Conservation (phyloP, 2,329 filamentous ascomycete genomes). For the Chalaropsis ovoidea region DNA sequence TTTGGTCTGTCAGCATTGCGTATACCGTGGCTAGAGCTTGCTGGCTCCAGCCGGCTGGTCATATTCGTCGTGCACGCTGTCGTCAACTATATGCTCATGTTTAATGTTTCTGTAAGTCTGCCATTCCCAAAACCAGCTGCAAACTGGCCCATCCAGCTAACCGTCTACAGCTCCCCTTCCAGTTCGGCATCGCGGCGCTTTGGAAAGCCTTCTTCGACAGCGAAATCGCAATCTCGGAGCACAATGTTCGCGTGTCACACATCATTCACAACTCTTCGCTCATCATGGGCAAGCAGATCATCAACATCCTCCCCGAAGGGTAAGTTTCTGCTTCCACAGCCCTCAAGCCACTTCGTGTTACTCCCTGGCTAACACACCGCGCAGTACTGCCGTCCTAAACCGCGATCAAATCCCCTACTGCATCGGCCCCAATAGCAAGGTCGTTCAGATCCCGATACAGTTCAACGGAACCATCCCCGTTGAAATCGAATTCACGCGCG, state of each 20-base stretch:
- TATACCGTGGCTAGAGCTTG: constrained; percentile 95
- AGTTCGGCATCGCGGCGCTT: constrained; percentile 60
- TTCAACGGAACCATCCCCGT: constrained; percentile 91
- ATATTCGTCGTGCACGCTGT: constrained; percentile 63
- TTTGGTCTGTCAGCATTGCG: constrained; percentile 77
- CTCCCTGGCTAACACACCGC: constrained; percentile 6
- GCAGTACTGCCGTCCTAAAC: constrained; percentile 74
- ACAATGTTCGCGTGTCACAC: constrained; percentile 74
- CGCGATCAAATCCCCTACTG: constrained; percentile 74
- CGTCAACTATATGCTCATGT: constrained; percentile 82
- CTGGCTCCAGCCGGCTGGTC: constrained; percentile 59
- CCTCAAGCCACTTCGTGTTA: constrained; percentile 29
- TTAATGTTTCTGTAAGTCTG: constrained; percentile 62
- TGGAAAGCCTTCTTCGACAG: constrained; percentile 81
- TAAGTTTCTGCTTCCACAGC: constrained; percentile 31
- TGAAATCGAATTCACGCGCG: constrained; percentile 76
- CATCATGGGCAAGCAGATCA: constrained; percentile 92
- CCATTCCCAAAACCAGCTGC: constrained; percentile 1
- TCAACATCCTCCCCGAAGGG: constrained; percentile 95
- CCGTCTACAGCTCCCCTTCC: constrained; percentile 54
- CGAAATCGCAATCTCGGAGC: constrained; percentile 87
- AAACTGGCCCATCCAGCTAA: not conserved
- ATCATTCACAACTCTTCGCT: constrained; percentile 88
- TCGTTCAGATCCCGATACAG: constrained; percentile 65
- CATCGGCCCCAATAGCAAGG: constrained; percentile 53